These are phyloP conservation scores for Phytophthora vignae DNA, from an alignment of 352 stramenopile species.

Conservation along the genomic window DNA sequence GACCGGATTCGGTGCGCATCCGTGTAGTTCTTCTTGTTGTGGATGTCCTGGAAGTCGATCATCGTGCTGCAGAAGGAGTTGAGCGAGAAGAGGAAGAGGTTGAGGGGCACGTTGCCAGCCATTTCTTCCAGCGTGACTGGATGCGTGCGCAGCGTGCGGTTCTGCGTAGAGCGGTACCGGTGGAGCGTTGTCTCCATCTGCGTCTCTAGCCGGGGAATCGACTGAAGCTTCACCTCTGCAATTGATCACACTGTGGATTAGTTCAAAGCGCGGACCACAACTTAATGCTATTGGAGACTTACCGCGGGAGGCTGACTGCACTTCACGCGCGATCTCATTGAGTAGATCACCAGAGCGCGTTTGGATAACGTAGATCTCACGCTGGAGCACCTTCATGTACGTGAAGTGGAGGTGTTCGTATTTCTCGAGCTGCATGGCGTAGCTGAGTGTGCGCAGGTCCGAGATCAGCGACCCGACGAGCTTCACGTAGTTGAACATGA, in stretches of 20 bases:
- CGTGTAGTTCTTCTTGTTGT: constrained; percentile 73
- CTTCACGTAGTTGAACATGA: constrained; percentile 76
- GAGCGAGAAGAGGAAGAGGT: constrained; percentile 82
- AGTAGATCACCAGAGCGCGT: constrained; percentile 67
- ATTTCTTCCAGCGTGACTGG: constrained; percentile 69
- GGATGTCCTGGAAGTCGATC: constrained; percentile 65
- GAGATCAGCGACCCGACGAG: constrained; percentile 71
- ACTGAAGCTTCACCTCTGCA: constrained; percentile 56
- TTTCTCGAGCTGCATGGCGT: constrained; percentile 82
- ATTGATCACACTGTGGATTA: background rate
- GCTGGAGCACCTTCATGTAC: constrained; percentile 81
- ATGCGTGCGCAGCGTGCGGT: constrained; percentile 55
- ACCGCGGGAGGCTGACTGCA: constrained; percentile 59
- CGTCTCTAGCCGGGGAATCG: constrained; percentile 54
- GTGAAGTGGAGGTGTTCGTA: constrained; percentile 74
- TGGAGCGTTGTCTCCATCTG: constrained; percentile 79
- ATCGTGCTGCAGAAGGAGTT: constrained; percentile 85
- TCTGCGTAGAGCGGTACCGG: constrained; percentile 68
- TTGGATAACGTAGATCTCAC: constrained; percentile 83
- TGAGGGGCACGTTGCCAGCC: constrained; percentile 77
- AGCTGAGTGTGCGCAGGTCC: constrained; percentile 73
- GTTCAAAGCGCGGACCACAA: constrained; percentile 3
- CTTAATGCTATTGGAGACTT: constrained; percentile 14
- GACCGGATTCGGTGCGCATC: constrained; percentile 50
- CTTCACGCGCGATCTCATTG: constrained; percentile 69